Conservation (phyloP, 2,329 filamentous ascomycete species). For the Delphinella strobiligena region DNA sequence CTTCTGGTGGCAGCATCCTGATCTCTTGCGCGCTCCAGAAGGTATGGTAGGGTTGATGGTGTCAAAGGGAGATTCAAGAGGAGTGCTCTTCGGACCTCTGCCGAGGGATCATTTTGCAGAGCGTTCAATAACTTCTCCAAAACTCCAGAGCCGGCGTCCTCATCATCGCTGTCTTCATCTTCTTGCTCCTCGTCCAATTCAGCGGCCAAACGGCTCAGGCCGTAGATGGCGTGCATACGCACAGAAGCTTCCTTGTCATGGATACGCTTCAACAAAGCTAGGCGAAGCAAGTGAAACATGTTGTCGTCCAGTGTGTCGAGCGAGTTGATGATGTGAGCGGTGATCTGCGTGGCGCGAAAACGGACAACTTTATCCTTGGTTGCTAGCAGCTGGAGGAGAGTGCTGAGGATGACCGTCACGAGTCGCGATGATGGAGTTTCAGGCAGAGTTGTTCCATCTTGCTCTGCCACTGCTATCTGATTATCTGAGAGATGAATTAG, state of each 20-base stretch:
- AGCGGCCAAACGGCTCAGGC: constrained; percentile 68
- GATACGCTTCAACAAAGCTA: constrained; percentile 71
- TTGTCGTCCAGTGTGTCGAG: constrained; percentile 87
- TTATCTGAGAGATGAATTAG: constrained; percentile 48
- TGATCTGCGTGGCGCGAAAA: constrained; percentile 78
- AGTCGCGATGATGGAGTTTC: constrained; percentile 79
- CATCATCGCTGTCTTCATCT: constrained; percentile 54
- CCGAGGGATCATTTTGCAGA: constrained; percentile 85
- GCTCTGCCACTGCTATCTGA: constrained; percentile 48
- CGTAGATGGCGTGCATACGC: constrained; percentile 80
- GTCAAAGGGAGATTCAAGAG: constrained; percentile 83
- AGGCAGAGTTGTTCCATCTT: constrained; percentile 57
- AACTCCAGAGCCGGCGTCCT: constrained; percentile 52
- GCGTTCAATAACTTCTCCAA: constrained; percentile 76
- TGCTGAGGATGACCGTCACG: constrained; percentile 59
- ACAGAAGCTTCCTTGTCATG: constrained; percentile 92
- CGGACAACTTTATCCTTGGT: constrained; percentile 89
- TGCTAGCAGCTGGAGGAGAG: constrained; percentile 61
- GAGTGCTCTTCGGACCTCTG: constrained; percentile 80
- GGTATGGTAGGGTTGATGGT: constrained; percentile 68
- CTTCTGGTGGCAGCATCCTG: constrained; percentile 73
- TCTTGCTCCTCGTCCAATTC: constrained; percentile 55
- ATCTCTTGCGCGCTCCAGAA: constrained; percentile 84
- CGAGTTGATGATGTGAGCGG: constrained; percentile 85
- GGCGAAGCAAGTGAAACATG: constrained; percentile 69